phyloP scores from a whole-genome alignment of 768 basidiomycete genomes.

The Termitomyces sp. region DNA sequence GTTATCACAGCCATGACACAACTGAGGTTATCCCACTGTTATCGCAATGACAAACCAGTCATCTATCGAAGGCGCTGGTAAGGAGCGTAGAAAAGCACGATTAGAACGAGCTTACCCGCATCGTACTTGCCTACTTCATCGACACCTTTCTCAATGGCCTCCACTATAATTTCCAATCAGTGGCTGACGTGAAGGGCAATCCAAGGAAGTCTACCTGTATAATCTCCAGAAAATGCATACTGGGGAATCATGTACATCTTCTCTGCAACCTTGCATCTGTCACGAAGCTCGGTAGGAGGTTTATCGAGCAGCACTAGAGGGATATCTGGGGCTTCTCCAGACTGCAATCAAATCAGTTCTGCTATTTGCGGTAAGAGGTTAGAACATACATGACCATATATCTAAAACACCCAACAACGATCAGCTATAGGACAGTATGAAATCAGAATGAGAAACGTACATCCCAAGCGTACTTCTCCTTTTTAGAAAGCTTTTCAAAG shows the following conservation, averaged over 20 bases:
- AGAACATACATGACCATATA: constrained; percentile 55
- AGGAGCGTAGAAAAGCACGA: not conserved
- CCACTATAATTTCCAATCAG: constrained; percentile 34
- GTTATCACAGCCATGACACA: not conserved
- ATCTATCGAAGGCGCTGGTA: constrained; percentile 27
- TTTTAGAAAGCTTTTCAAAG: constrained; percentile 54
- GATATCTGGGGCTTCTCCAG: constrained; percentile 59
- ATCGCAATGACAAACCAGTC: constrained; percentile 72
- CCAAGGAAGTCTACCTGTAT: constrained; percentile 38
- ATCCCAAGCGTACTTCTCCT: constrained; percentile 77
- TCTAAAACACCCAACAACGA: constrained; percentile 27
- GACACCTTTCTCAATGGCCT: constrained; percentile 62
- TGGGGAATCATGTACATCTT: constrained; percentile 68
- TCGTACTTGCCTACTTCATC: constrained; percentile 56
- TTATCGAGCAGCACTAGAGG: constrained; percentile 44
- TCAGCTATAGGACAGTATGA: not conserved
- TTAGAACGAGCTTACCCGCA: constrained; percentile 35
- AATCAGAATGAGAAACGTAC: constrained; percentile 31
- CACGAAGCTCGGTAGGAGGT: constrained; percentile 46
- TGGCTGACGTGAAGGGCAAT: not conserved
- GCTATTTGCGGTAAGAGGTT: not conserved
- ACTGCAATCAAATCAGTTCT: constrained; percentile 30
- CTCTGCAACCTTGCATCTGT: constrained; percentile 63
- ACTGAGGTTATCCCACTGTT: constrained; percentile 30
- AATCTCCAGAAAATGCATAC: constrained; percentile 66